Evolutionary conservation across 805 yeast species (phyloP).

Genomic region (Monosporozyma yasuniensis): DNA sequence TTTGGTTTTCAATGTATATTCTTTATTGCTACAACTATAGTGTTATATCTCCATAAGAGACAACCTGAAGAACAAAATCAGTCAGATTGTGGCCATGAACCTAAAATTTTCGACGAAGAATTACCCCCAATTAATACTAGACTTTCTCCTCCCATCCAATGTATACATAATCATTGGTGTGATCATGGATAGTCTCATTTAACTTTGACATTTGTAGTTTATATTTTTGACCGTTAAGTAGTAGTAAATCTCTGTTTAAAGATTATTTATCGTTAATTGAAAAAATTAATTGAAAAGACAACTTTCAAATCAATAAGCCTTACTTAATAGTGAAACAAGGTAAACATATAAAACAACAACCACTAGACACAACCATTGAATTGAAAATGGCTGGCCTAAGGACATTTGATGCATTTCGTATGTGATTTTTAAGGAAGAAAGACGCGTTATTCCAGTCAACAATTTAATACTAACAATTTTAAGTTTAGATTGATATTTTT

Average conservation of each 20-base stretch:
- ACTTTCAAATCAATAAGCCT: background rate
- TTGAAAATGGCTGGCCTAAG: slow-evolving; percentile 32
- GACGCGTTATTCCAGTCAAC: background rate
- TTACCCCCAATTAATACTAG: background rate
- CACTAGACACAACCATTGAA: background rate
- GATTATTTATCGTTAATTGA: background rate
- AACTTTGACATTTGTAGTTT: background rate
- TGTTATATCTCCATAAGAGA: slow-evolving; percentile 12
- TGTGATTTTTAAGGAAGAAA: slow-evolving; percentile 19
- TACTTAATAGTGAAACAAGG: background rate
- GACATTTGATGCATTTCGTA: slow-evolving; percentile 66
- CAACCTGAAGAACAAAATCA: background rate
- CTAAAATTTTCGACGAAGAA: background rate
- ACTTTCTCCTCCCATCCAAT: background rate
- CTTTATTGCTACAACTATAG: slow-evolving; percentile 6
- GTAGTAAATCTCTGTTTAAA: background rate
- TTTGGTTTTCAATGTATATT: slow-evolving; percentile 10
- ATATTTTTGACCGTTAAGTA: background rate
- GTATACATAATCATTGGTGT: background rate
- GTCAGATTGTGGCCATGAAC: background rate
- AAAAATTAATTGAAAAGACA: background rate
- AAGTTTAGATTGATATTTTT: background rate
- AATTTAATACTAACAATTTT: slow-evolving; percentile 1
- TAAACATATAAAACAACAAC: background rate
- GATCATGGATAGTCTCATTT: background rate